phyloP scores from a whole-genome alignment of 2,329 filamentous ascomycete genomes.

The Diaporthe australafricana region DNA sequence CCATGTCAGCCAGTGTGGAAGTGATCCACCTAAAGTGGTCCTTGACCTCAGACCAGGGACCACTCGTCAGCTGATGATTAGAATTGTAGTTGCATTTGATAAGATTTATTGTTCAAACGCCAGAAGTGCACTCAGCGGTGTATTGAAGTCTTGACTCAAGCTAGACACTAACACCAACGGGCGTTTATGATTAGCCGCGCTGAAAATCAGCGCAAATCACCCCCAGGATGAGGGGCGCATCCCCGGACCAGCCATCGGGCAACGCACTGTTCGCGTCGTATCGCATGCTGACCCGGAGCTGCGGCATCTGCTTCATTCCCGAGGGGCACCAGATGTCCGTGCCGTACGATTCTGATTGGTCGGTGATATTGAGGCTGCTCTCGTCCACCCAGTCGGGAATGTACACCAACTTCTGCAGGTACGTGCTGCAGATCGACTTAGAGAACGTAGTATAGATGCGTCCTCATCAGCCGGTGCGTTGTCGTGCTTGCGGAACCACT shows the following conservation, averaged over 20 bases:
- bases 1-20: conserved; percentile 10
- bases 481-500: neutral
- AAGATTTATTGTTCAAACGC: neutral
- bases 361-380: conserved; percentile 43
- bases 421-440: conserved; percentile 48
- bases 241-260: conserved; percentile 57
- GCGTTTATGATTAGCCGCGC: neutral
- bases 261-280: conserved; percentile 57
- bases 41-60: neutral
- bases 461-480: conserved; percentile 31
- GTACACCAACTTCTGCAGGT: conserved; percentile 51
- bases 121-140: conserved; percentile 5
- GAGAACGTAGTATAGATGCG: conserved; percentile 46
- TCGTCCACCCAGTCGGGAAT: conserved; percentile 50
- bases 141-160: conserved; percentile 17
- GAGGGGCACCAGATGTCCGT: conserved; percentile 51
- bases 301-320: conserved; percentile 58
- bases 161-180: neutral
- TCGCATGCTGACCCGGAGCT: conserved; percentile 59
- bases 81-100: neutral
- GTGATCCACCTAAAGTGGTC: conserved; percentile 13
- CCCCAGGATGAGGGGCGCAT: conserved; percentile 48
- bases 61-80: conserved; percentile 18
- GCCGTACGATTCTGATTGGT: conserved; percentile 40
- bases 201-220: neutral